Conservation (phyloP, 2,329 filamentous ascomycete species). For the Aspergillus sp. region DNA sequence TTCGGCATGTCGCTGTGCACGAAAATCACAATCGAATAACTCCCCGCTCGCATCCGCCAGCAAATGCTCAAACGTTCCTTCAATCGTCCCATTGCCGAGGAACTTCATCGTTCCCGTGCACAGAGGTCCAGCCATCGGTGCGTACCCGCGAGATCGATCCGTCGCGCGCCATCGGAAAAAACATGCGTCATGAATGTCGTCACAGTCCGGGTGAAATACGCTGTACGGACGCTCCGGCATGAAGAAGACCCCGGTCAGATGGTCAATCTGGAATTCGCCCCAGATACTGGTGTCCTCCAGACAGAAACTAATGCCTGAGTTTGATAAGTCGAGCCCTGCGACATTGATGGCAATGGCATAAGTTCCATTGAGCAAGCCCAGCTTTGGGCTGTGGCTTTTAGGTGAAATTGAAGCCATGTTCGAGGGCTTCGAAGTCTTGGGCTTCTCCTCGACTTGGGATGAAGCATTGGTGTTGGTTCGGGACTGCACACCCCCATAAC, state of each 20-base stretch:
- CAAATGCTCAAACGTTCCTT: background rate
- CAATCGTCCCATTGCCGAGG: background rate
- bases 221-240: background rate
- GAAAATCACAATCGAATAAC: background rate
- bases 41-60: background rate
- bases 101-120: background rate
- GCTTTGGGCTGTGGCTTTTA: background rate
- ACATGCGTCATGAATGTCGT: background rate
- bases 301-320: background rate
- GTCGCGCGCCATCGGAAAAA: background rate
- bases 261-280: background rate
- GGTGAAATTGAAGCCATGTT: too few species aligned
- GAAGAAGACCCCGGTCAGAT: background rate
- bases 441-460: background rate
- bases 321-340: background rate
- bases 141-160: background rate
- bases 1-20: background rate
- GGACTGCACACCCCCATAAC: background rate
- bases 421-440: background rate
- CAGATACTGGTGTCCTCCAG: background rate
- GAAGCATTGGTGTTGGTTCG: background rate
- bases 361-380: background rate
- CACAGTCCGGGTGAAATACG: background rate
- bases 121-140: background rate
- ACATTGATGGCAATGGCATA: background rate